Base-by-base conservation (phyloP, 192 early-diverging fungal genomes). In the Rhizophagus clarus region DNA sequence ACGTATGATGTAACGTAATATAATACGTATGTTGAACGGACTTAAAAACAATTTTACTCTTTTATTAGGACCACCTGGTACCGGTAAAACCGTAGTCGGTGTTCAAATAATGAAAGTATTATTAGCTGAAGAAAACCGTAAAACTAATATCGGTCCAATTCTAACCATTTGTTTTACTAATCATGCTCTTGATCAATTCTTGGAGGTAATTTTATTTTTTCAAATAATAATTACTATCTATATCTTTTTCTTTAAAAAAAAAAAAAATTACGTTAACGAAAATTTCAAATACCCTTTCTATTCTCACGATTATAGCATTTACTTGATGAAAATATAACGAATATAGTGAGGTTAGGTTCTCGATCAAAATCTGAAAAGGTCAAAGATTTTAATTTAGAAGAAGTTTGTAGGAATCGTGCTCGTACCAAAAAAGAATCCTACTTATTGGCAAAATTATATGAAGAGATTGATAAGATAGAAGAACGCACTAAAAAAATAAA, bases 101-200 rank as follows among this genome's bases (percentile, higher is more conserved):
- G 85, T 91, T 10, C 76, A 88, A 71, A 62, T 86, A 42, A 86
- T 89, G 76, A 71, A 69, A 32, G 85, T 85, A 14, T 82, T 89
- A 3, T 60, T 84, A 11, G 74, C 81, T 2, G 10, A 3, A 29
- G 24, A 47, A 51, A 84, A 84, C 81, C 80, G 74, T 31, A 20
- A 75, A 6, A 74, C 81, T 24, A 81, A 74, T 12, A 76, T 82
- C 5, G 83, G 77, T 51, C 90, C 87, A 1, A 85, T 90, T 61
- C 80, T 91, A 3, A 80, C 84, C 32, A 83, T 91, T n/a, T 87
- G 86, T 45, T 89, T 85, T 61, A 91, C 90, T 20, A 56, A 56
- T 56, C 49, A 56, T 4, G 49, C 49, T 20, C 49, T 56, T 4
- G 49, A 56, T 3, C 49, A 56, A 17, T 56, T 56, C 49, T 56